Percentiles rank a stretch among this genome's conserved stretches.
Evolutionary conservation across 768 basidiomycete genomes (phyloP).

Genomic region (Chalciporus chontae): DNA sequence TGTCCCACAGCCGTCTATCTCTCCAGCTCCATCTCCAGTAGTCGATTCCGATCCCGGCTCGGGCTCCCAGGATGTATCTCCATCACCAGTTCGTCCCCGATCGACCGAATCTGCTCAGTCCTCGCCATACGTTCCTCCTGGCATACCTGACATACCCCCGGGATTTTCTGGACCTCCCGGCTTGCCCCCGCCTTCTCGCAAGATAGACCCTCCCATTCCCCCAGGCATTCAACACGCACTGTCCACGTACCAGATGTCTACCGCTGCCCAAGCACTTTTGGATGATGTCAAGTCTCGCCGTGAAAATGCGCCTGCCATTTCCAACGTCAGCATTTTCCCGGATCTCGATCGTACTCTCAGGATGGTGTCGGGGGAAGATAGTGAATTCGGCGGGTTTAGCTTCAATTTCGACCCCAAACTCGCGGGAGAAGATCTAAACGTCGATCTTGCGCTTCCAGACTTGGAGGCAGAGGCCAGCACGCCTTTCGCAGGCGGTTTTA

Average conservation of each 20-base stretch:
- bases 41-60: conserved; percentile 50
- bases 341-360: conserved; percentile 85
- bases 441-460: conserved; percentile 43
- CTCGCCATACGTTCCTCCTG: conserved; percentile 44
- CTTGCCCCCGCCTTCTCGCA: conserved; percentile 42
- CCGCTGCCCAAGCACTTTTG: conserved; percentile 75
- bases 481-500: conserved; percentile 64
- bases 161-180: conserved; percentile 60
- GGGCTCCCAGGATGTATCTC: conserved; percentile 40
- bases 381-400: conserved; percentile 67
- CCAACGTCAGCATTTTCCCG: conserved; percentile 69
- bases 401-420: conserved; percentile 84
- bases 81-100: conserved; percentile 40
- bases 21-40: conserved; percentile 46
- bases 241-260: conserved; percentile 79
- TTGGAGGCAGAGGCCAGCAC: conserved; percentile 43
- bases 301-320: conserved; percentile 45
- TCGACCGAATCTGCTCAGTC: conserved; percentile 38
- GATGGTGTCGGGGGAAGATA: conserved; percentile 61
- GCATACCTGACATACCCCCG: conserved; percentile 51
- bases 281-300: conserved; percentile 80
- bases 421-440: conserved; percentile 43
- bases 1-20: conserved; percentile 36
- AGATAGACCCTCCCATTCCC: conserved; percentile 50
- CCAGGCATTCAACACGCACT: conserved; percentile 39